Conservation (phyloP, 2,329 filamentous ascomycete genomes). For the Ceratocystis cacaofunesta region DNA sequence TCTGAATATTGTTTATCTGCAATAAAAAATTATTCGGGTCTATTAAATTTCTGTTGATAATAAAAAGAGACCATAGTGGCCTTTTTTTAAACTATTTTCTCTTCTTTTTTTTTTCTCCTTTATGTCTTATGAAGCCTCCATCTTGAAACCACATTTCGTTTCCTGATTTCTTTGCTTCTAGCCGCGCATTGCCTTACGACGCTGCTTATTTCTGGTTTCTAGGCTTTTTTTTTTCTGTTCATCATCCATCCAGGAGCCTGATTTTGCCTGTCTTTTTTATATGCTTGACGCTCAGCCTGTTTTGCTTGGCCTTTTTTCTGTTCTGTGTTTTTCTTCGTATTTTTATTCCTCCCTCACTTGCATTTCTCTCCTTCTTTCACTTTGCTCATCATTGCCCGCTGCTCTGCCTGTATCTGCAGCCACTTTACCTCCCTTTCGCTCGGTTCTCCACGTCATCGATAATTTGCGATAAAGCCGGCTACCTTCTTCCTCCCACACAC, state of each 20-base stretch:
- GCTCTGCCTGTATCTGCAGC: neutral
- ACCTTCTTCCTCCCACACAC: neutral
- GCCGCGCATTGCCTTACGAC: neutral
- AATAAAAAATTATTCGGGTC: neutral
- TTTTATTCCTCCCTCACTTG: constrained; percentile 16
- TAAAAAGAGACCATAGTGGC: neutral
- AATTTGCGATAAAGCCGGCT: neutral
- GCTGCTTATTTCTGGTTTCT: too few relatives aligned
- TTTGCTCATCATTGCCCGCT: constrained; percentile 15
- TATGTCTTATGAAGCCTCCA: neutral
- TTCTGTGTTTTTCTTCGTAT: constrained; percentile 16
- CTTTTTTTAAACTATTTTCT: neutral
- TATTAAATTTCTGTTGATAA: neutral
- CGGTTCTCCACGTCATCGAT: constrained; percentile 10
- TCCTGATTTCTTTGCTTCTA: constrained; percentile 1
- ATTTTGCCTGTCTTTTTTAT: constrained; percentile 4
- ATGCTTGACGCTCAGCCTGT: constrained; percentile 10
- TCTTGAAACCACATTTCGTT: neutral
- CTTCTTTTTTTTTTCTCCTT: neutral
- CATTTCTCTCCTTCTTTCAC: constrained; percentile 17
- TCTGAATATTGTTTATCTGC: neutral
- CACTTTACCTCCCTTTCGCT: neutral
- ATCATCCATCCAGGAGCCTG: neutral
- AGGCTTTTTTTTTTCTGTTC: neutral
- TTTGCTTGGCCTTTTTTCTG: neutral